Evolutionary conservation across 768 basidiomycete species (phyloP).

Genomic region (Fomitopsis pulvina): DNA sequence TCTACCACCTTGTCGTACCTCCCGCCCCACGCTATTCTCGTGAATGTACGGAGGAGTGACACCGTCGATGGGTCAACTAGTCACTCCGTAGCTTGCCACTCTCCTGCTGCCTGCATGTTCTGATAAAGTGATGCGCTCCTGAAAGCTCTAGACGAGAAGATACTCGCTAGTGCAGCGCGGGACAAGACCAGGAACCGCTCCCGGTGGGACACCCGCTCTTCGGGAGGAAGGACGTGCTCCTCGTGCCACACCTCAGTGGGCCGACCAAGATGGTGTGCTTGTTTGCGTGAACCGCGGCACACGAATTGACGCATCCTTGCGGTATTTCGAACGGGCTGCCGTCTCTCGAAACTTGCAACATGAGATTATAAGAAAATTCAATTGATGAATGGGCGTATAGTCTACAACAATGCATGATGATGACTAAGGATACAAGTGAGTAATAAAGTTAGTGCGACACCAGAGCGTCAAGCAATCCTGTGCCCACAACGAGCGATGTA

Average conservation of each 20-base stretch:
- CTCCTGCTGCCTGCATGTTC: too few relatives aligned
- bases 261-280: background rate
- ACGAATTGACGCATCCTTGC: background rate
- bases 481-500: background rate
- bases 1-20: background rate
- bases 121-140: constrained; percentile 2
- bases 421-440: constrained; percentile 1
- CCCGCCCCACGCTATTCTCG: background rate
- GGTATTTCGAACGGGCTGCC: background rate
- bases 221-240: constrained; percentile 9
- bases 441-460: constrained; percentile 2
- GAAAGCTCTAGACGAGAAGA: constrained; percentile 6
- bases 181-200: constrained; percentile 11
- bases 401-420: background rate
- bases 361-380: background rate
- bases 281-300: background rate
- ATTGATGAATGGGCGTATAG: background rate
- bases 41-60: background rate
- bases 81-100: too few relatives aligned
- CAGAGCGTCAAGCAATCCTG: constrained; percentile 2
- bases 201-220: constrained; percentile 9
- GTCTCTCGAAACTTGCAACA: too few relatives aligned
- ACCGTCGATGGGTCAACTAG: background rate
- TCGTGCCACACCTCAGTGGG: constrained; percentile 10
- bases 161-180: constrained; percentile 9